Conservation (phyloP, 352 stramenopile genomes). For the Globisporangium lucens region DNA sequence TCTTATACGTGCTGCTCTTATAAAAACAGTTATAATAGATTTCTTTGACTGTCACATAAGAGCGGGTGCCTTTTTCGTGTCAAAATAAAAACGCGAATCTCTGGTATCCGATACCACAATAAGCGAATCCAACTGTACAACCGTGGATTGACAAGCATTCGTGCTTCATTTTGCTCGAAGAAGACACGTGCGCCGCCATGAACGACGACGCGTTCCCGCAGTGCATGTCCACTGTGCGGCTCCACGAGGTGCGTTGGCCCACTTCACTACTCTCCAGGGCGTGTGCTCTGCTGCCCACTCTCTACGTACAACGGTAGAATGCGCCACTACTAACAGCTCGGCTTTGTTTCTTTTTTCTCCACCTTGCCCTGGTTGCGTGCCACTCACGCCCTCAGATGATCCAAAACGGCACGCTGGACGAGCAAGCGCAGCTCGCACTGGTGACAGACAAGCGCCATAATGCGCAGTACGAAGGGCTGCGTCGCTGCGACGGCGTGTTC, state of each 20-base stretch:
- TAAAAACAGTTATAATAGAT: background rate
- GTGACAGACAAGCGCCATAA: slow-evolving; percentile 33
- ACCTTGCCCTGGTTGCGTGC: too few species aligned
- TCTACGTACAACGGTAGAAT: background rate
- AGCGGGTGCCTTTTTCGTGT: too few species aligned
- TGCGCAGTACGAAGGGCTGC: slow-evolving; percentile 43
- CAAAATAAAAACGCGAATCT: too few species aligned
- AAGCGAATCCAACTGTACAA: background rate
- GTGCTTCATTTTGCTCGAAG: too few species aligned
- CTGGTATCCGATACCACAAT: background rate
- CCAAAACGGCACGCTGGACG: slow-evolving; percentile 32
- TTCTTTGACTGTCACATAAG: background rate
- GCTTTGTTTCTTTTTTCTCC: background rate
- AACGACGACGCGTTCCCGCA: slow-evolving; percentile 46
- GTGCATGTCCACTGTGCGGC: slow-evolving; percentile 53
- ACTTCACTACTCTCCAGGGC: too few species aligned
- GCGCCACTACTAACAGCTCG: background rate
- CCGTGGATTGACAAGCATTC: background rate
- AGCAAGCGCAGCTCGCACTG: slow-evolving; percentile 41
- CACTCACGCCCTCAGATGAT: slow-evolving; percentile 33
- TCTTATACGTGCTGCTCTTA: too few species aligned
- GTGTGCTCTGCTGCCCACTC: background rate
- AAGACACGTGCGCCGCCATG: slow-evolving; percentile 15
- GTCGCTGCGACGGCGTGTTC: slow-evolving; percentile 52
- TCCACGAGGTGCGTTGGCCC: slow-evolving; percentile 48